Evolutionary conservation across 768 basidiomycete genomes (phyloP).

Genomic region (Naematelia aurantialba): DNA sequence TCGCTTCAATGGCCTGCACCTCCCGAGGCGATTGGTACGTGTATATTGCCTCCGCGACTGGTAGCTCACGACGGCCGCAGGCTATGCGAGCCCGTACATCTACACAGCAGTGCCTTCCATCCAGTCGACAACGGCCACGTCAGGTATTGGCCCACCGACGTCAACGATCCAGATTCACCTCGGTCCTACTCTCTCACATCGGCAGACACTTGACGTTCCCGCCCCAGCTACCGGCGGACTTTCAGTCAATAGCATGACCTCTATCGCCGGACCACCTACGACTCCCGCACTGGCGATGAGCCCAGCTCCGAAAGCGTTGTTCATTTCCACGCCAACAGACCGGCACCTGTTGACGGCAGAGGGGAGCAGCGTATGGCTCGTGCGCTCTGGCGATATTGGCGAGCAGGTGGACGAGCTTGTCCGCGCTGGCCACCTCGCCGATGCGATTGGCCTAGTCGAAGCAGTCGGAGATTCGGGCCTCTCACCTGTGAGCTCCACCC

Average conservation of each 20-base stretch:
- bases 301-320: slow-evolving; percentile 19
- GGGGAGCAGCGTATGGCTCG: slow-evolving; percentile 74
- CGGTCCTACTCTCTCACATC: slow-evolving; percentile 28
- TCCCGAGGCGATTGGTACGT: slow-evolving; percentile 44
- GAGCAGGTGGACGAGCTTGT: slow-evolving; percentile 83
- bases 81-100: slow-evolving; percentile 43
- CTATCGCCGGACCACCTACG: slow-evolving; percentile 47
- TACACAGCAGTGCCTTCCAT: slow-evolving; percentile 32
- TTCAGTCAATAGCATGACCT: slow-evolving; percentile 44
- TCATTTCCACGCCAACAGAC: slow-evolving; percentile 70
- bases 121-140: slow-evolving; percentile 5
- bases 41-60: background rate
- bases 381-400: slow-evolving; percentile 68
- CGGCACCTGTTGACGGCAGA: slow-evolving; percentile 62
- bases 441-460: slow-evolving; percentile 76
- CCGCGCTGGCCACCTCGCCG: slow-evolving; percentile 62
- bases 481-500: slow-evolving; percentile 22
- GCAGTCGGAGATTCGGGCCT: slow-evolving; percentile 58
- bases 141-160: slow-evolving; percentile 13
- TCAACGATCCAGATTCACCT: slow-evolving; percentile 39
- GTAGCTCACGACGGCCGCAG: slow-evolving; percentile 7
- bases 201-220: slow-evolving; percentile 29
- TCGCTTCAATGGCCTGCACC: slow-evolving; percentile 40
- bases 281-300: slow-evolving; percentile 56
- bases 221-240: slow-evolving; percentile 18